Conservation (phyloP, 768 basidiomycete genomes). For the Guyanaporus albipodus region DNA sequence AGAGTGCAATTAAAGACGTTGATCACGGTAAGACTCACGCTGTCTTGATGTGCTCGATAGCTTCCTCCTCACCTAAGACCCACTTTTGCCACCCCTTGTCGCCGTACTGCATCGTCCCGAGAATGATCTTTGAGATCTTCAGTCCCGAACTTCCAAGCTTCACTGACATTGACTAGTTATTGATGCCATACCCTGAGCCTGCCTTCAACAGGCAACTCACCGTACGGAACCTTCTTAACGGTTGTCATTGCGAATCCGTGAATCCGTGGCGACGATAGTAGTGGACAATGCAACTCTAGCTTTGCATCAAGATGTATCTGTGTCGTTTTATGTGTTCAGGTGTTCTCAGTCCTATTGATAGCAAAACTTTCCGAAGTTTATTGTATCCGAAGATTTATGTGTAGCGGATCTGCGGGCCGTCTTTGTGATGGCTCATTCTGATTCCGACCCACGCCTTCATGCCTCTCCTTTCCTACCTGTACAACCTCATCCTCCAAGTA, state of each 20-base stretch:
- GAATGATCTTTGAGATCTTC: conserved; percentile 48
- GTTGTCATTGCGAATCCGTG: conserved; percentile 15
- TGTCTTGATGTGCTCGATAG: conserved; percentile 42
- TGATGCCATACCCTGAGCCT: neutral
- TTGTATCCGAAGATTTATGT: too few species aligned
- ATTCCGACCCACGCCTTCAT: too few species aligned
- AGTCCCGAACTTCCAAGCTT: conserved; percentile 46
- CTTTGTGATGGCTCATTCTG: too few species aligned
- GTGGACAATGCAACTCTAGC: neutral
- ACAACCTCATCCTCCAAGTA: too few species aligned
- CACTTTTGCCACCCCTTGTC: conserved; percentile 49
- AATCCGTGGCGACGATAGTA: neutral
- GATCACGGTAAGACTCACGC: conserved; percentile 35
- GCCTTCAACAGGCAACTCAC: conserved; percentile 17
- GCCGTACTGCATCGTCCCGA: conserved; percentile 48
- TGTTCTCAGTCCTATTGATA: conserved; percentile 21
- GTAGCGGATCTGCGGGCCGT: too few species aligned
- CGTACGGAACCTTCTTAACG: conserved; percentile 30
- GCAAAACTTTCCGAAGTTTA: too few species aligned
- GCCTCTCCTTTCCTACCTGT: too few species aligned
- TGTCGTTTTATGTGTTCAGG: neutral
- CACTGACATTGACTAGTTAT: conserved; percentile 21
- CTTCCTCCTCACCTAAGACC: conserved; percentile 47
- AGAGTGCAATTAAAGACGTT: neutral
- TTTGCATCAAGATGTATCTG: neutral